Percentiles rank a stretch among this genome's conserved stretches.
These are phyloP conservation scores for Ustilago xerochloae DNA, from an alignment of 1,284 basidiomycete species.

Conservation along the genomic window DNA sequence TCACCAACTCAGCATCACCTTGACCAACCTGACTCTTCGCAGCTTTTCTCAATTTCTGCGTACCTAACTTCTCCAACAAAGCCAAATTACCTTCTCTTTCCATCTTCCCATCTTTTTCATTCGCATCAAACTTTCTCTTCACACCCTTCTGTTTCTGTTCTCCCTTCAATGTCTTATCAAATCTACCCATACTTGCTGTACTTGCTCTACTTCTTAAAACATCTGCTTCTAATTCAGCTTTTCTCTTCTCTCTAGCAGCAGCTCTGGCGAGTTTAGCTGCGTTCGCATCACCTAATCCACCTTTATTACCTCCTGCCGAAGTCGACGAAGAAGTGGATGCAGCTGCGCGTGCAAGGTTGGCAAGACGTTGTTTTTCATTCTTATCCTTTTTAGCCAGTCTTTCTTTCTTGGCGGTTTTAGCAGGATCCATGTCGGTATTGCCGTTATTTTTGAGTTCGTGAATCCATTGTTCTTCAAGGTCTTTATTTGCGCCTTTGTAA, in stretches of 20 bases:
- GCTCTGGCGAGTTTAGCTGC: slow-evolving; percentile 50
- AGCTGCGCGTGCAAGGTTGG: slow-evolving; percentile 77
- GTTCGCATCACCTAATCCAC: slow-evolving; percentile 35
- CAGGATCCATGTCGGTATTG: slow-evolving; percentile 80
- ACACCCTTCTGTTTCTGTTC: slow-evolving; percentile 81
- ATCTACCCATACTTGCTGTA: slow-evolving; percentile 88
- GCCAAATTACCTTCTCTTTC: slow-evolving; percentile 82
- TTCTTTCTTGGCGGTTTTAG: slow-evolving; percentile 78
- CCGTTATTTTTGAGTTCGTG: slow-evolving; percentile 87
- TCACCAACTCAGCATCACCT: slow-evolving; percentile 66
- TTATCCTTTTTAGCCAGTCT: slow-evolving; percentile 84
- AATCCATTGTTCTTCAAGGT: slow-evolving; percentile 89
- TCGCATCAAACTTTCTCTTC: slow-evolving; percentile 92
- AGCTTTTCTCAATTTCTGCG: slow-evolving; percentile 33
- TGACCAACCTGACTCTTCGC: slow-evolving; percentile 67
- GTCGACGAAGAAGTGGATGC: slow-evolving; percentile 7
- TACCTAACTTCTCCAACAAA: slow-evolving; percentile 80
- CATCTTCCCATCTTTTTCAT: slow-evolving; percentile 75
- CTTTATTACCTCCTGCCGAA: neutral
- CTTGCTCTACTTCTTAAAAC: slow-evolving; percentile 82
- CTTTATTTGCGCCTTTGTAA: slow-evolving; percentile 80
- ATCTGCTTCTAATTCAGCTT: slow-evolving; percentile 80
- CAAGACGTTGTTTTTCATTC: slow-evolving; percentile 83
- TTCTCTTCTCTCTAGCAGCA: slow-evolving; percentile 73
- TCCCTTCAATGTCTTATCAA: slow-evolving; percentile 87